Conservation (phyloP, 2,329 filamentous ascomycete genomes). For the Monilinia fructigena region DNA sequence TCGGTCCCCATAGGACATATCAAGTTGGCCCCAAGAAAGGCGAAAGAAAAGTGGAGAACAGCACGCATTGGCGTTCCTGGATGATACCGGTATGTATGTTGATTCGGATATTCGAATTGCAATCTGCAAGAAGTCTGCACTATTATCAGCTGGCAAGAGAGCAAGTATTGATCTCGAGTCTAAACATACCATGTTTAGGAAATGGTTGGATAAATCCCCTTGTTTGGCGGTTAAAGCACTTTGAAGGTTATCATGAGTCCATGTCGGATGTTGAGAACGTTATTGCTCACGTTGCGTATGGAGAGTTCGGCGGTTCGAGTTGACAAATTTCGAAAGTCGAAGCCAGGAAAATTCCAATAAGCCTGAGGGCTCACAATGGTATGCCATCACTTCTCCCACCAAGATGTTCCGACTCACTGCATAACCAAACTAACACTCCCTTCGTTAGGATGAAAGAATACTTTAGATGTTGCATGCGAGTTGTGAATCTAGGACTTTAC, state of each 20-base stretch:
- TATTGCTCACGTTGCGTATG: slow-evolving; percentile 28
- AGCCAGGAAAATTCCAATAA: not conserved
- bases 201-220: slow-evolving; percentile 35
- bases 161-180: slow-evolving; percentile 31
- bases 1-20: not conserved
- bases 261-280: slow-evolving; percentile 4
- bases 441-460: slow-evolving; percentile 21
- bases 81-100: slow-evolving; percentile 29
- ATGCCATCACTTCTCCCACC: slow-evolving; percentile 6
- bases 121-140: slow-evolving; percentile 31
- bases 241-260: slow-evolving; percentile 26
- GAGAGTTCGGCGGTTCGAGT: slow-evolving; percentile 7
- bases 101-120: slow-evolving; percentile 25
- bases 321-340: slow-evolving; percentile 9
- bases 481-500: slow-evolving; percentile 29
- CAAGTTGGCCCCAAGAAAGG: slow-evolving; percentile 26
- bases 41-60: slow-evolving; percentile 1
- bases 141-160: slow-evolving; percentile 27
- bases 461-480: slow-evolving; percentile 25
- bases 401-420: not conserved
- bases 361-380: slow-evolving; percentile 28
- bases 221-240: slow-evolving; percentile 32
- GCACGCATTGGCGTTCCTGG: slow-evolving; percentile 35
- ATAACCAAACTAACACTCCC: slow-evolving; percentile 4
- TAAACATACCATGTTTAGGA: slow-evolving; percentile 28